Base-by-base conservation (phyloP, 1,284 basidiomycete genomes). In the Sanghuangporus weigelae region DNA sequence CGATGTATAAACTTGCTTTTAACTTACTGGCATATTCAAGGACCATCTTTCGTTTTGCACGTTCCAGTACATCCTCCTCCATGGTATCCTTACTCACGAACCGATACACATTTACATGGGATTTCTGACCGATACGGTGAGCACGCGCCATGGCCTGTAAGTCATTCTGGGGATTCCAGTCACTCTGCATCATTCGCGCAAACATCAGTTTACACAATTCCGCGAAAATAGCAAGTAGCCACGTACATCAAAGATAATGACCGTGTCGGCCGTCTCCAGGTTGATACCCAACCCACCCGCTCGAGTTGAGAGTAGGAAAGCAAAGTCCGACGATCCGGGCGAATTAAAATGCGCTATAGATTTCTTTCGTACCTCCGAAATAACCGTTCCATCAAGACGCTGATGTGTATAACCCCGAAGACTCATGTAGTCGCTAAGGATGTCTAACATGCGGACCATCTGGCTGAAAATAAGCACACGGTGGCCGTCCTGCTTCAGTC, bases 21-120 rank as follows among this genome's bases (percentile, higher is more conserved):
- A 61, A 88, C 93, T 75, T 74, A 96, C 94, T 98, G 59, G 96
- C 97, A 80, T 99, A 98, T 76, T 99, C 97, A 69, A 99, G 81
- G 62, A 99, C 95, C 96, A 99, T 99, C 81, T 99, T 99, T 79
- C 96, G 92, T 84, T 97, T 96, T 19, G 97, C 97, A 50, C 96
- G 86, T 78, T 99, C 96, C 48, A 99, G 84, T 26, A 99, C 93
- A 72, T 99, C 96, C 77, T 99, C 97, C 76, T 99, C 97, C 83
- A 99, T 96, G 14, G 96, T 99, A 73, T 98, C 96, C 78, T 99
- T 98, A 72, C 95, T 96, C 71, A 99, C 94, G 73, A 99, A 92
- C 49, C 96, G 90, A 77, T 98, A 99, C 57, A 99, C 97, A 73
- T 90, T 98, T 71, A 99, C 97, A 76, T 99, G 96, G 60, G 92